phyloP scores from a whole-genome alignment of 306 rosid species.

The Fragaria nilgerrensis region DNA sequence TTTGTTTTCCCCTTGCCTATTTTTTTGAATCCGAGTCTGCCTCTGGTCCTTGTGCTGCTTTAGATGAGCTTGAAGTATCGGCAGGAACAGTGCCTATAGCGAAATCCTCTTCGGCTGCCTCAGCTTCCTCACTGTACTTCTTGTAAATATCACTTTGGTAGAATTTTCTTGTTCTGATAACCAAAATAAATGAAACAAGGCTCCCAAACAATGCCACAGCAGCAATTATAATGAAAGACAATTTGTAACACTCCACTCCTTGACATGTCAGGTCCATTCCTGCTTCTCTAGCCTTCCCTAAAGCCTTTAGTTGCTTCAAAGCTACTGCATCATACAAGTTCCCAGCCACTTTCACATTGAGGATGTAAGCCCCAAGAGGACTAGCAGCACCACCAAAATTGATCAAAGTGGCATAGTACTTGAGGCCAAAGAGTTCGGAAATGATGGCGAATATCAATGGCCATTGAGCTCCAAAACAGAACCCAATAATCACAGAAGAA shows the following conservation, averaged over 20 bases:
- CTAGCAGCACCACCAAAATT: constrained; percentile 49
- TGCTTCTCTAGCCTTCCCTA: constrained; percentile 28
- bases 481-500: constrained; percentile 55
- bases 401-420: constrained; percentile 60
- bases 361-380: constrained; percentile 54
- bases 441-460: constrained; percentile 64
- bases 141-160: constrained; percentile 54
- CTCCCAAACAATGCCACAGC: constrained; percentile 41
- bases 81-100: background rate
- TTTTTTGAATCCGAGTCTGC: background rate
- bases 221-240: constrained; percentile 55
- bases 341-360: constrained; percentile 60
- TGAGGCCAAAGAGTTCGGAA: constrained; percentile 70
- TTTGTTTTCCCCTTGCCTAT: background rate
- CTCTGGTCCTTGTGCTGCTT: background rate
- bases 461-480: constrained; percentile 67
- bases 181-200: constrained; percentile 48
- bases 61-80: background rate
- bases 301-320: constrained; percentile 38
- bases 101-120: constrained; percentile 14
- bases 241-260: constrained; percentile 46
- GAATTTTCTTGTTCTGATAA: constrained; percentile 51
- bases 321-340: constrained; percentile 58
- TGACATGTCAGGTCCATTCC: constrained; percentile 49
- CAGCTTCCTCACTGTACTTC: constrained; percentile 41